A percentile compares a stretch with the other conserved stretches of the same genome.
These are phyloP conservation scores for Fusarium piperis DNA, from an alignment of 2,329 filamentous ascomycete genomes.

Conservation along the genomic window DNA sequence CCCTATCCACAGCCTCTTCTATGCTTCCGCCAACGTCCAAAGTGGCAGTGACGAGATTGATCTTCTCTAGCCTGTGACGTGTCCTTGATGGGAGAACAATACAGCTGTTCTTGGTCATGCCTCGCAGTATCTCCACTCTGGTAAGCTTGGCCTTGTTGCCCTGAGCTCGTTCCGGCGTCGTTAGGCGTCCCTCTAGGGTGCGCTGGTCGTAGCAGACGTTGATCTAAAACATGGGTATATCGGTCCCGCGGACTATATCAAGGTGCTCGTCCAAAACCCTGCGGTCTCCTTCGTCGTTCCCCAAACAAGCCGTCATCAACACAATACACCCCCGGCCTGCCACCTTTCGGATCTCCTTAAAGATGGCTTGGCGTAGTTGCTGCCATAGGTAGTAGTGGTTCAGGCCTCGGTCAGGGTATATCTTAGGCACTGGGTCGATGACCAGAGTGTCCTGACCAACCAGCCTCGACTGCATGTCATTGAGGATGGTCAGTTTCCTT, in stretches of 20 bases:
- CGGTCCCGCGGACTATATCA: neutral
- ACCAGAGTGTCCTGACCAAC: neutral
- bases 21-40: neutral
- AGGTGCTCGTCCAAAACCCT: constrained; percentile 10
- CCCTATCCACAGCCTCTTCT: neutral
- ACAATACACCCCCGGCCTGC: constrained; percentile 3
- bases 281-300: neutral
- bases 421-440: neutral
- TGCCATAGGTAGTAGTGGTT: neutral
- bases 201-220: constrained; percentile 2
- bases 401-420: neutral
- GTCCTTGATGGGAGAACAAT: neutral
- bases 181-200: neutral
- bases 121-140: neutral
- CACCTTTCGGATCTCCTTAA: constrained; percentile 13
- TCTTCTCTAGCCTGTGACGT: neutral
- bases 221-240: constrained; percentile 15
- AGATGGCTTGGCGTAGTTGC: constrained; percentile 12
- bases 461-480: neutral
- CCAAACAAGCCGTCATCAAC: constrained; percentile 15
- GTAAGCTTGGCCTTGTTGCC: neutral
- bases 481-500: constrained; percentile 4
- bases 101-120: neutral
- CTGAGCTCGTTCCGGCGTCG: neutral
- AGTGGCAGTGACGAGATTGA: neutral